Evolutionary conservation across 2,329 filamentous ascomycete species (phyloP), one percentile per base, ranked within the genome.

Genomic region (Botrytis squamosa): DNA sequence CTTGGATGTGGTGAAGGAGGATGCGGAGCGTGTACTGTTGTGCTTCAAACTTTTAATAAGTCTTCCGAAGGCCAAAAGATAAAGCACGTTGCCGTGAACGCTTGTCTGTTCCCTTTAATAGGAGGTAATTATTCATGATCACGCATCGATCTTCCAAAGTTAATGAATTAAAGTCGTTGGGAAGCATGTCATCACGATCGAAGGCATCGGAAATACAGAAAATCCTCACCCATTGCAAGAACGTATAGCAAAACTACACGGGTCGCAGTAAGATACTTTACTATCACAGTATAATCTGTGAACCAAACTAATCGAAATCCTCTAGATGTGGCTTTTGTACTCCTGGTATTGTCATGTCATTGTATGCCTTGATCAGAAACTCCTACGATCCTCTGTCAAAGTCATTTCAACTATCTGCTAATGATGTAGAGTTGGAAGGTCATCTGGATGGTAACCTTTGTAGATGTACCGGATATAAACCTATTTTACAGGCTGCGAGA

Each of bases 161-260:
- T 73, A 16, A 66, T 25, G 29, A 55, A 25, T 60, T 46, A 42
- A 79, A 77, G 88, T 98, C 67, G 95, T 98, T 81, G 95, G 95
- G 63, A 98, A 98, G 82, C 95, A 98, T 88, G 93, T 98, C 80
- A 94, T 98, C 81, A 98, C 95, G 1, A 91, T 98, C 59, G 95
- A 98, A 83, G 95, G 95, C 7, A 97, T 98, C 78, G 95, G 95
- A 29, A 92, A 91, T 81, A 90, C 93, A 40, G 91, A 95, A 81
- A 89, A 88, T 63, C 95, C 95, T 10, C 95, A 98, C 83, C 93
- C 95, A 1, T 86, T 92, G 3, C 95, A 98, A 81, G 94, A 98
- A 84, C 88, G 95, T 55, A 92, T 98, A 78, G 95, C 95, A 57
- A 93, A 93, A 83, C 89, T 92, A 46, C 95, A 97, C 83, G 95